Evolutionary conservation across 2,329 filamentous ascomycete species (phyloP), one percentile per base, ranked within the genome.

Genomic region (Diaporthe vexans): DNA sequence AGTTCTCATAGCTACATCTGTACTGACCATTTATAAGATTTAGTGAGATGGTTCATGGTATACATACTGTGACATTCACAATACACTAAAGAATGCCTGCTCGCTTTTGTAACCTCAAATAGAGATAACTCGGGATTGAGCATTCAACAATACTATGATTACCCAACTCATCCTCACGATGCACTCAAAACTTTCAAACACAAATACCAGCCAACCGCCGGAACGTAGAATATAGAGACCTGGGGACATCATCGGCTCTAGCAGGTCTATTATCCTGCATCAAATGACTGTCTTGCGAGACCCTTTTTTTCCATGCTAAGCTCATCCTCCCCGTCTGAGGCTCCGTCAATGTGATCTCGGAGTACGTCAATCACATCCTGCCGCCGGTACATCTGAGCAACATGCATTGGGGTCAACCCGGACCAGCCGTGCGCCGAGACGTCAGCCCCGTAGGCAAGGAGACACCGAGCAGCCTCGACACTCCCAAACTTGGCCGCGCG

Each of bases 341-440:
- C 37, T 7, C 58, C 2, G 24, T 61, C 58, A 29, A 43, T 29
- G 9, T 61, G 37, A 1, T 43, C 29, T 61, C 2, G 24, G 15
- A 61, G 15, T 13, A 21, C 15, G 46, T 61, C 58, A 21, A 43
- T 9, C 58, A 61, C 46, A 15, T 61, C 58, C 58, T 61, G 37
- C 37, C 58, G 58, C n/a, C n/a, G 3, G 15, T 61, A 21, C 37
- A 21, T 29, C 43, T 61, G 37, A 8, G 58, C 58, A 61, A 17
- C 9, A n/a, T 61, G 3, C n/a, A 61, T 46, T n/a, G 24, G 37
- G 35, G 58, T 61, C 58, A 61, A 29, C n/a, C 58, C 58, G 8
- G 58, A 61, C 58, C 58, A 61, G 37, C 37, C 26, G 35, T 35
- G 57, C 40, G 57, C 40, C 37, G n/a, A 61, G 58, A 61, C n/a